Evolutionary conservation across 192 early-diverging fungal genomes (phyloP).

Genomic region (Chytriomyces sp.): DNA sequence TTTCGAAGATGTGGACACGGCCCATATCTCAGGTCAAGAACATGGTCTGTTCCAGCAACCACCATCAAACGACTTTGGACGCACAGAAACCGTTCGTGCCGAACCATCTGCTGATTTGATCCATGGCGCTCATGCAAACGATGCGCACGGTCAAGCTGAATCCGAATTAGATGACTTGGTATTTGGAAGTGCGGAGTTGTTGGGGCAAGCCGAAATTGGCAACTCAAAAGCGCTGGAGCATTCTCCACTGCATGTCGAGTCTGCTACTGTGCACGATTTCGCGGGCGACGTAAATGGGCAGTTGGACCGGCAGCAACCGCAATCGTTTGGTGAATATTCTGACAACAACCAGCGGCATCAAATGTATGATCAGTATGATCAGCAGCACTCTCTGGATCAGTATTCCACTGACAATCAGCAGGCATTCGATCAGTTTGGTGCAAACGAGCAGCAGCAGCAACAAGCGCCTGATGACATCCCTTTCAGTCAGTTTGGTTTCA

Average conservation of each 20-base stretch:
- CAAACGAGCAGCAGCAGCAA: not conserved
- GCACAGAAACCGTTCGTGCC: too few species aligned
- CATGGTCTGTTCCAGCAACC: too few species aligned
- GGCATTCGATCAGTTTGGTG: not conserved
- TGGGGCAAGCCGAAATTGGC: not conserved
- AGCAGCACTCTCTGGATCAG: not conserved
- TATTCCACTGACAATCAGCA: not conserved
- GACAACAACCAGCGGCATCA: not conserved
- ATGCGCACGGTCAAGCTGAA: not conserved
- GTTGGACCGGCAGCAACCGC: not conserved
- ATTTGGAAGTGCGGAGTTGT: not conserved
- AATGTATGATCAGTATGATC: conserved; percentile 1
- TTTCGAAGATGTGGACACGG: too few species aligned
- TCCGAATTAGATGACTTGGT: not conserved
- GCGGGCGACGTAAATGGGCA: not conserved
- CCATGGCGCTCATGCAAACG: not conserved
- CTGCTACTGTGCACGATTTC: not conserved
- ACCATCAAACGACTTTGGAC: too few species aligned
- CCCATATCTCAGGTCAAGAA: too few species aligned
- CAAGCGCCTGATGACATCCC: not conserved
- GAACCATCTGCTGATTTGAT: too few species aligned
- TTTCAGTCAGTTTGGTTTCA: not conserved
- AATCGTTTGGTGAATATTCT: not conserved
- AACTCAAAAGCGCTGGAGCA: not conserved
- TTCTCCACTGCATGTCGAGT: not conserved